Percentiles rank a stretch among this genome's conserved stretches.
These are phyloP conservation scores for Pyrenopolyporus hunteri DNA, from an alignment of 495 filamentous ascomycete genomes.

Conservation along the genomic window DNA sequence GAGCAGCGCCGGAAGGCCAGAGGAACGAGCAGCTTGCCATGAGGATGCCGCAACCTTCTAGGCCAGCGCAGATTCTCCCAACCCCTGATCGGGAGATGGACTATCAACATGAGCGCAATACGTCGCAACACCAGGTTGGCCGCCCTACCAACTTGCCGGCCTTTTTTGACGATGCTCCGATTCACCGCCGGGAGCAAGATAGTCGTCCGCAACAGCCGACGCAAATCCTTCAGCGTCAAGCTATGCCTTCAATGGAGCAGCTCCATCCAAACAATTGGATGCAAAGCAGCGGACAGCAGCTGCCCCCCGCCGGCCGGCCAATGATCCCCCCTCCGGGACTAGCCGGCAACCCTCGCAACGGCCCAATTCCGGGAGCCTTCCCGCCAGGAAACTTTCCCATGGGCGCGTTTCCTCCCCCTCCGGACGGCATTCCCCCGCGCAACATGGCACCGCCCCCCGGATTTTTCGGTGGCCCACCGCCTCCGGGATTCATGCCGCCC, in stretches of 20 bases:
- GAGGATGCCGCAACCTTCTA: conserved; percentile 48
- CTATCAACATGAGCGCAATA: conserved; percentile 46
- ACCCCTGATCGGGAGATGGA: conserved; percentile 51
- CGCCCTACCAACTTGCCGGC: conserved; percentile 42
- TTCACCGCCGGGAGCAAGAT: conserved; percentile 49
- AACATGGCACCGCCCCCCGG: conserved; percentile 57
- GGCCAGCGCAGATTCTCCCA: conserved; percentile 44
- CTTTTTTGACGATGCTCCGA: conserved; percentile 51
- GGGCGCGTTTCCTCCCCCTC: conserved; percentile 51
- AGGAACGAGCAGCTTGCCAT: conserved; percentile 49
- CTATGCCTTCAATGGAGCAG: conserved; percentile 57
- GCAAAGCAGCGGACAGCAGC: conserved; percentile 47
- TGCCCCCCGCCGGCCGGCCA: conserved; percentile 49
- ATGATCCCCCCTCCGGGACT: conserved; percentile 62
- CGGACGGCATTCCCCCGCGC: conserved; percentile 49
- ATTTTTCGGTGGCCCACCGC: conserved; percentile 53
- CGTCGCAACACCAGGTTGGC: conserved; percentile 40
- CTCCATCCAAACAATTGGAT: conserved; percentile 51
- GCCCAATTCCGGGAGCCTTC: conserved; percentile 53
- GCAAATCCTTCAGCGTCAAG: conserved; percentile 62
- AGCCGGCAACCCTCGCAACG: conserved; percentile 49
- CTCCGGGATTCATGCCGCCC: conserved; percentile 52
- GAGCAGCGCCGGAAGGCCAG: conserved; percentile 50
- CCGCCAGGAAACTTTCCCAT: conserved; percentile 56
- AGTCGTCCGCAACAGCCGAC: conserved; percentile 55